phyloP scores from a whole-genome alignment of 371 early-diverging fungal species.

The Circinella umbellata region DNA sequence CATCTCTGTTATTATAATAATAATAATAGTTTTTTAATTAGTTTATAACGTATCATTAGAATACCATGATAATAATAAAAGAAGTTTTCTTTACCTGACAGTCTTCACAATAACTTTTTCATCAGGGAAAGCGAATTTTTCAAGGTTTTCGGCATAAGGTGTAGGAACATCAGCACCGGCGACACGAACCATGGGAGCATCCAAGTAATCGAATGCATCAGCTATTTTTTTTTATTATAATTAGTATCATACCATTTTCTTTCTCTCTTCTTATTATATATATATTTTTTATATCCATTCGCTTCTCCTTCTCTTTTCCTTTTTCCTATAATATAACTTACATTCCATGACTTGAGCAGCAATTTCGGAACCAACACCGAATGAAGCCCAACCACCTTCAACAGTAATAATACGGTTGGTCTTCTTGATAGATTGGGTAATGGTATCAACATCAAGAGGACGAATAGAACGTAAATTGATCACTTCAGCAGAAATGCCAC shows the following conservation, averaged over 20 bases:
- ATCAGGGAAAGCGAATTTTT: slow-evolving; percentile 90
- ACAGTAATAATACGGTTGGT: slow-evolving; percentile 98
- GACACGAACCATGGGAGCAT: slow-evolving; percentile 95
- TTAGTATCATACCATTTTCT: too few relatives aligned
- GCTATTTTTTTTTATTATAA: too few relatives aligned
- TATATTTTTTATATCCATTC: too few relatives aligned
- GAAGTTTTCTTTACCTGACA: slow-evolving; percentile 34
- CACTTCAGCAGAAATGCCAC: slow-evolving; percentile 88
- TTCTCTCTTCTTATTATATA: too few relatives aligned
- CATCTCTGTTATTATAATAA: slow-evolving; percentile 11
- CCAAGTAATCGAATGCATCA: slow-evolving; percentile 95
- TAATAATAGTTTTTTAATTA: background rate
- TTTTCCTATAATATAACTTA: slow-evolving; percentile 25
- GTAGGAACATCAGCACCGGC: slow-evolving; percentile 99
- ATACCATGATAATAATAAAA: background rate
- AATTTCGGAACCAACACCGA: slow-evolving; percentile 98
- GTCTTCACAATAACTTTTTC: slow-evolving; percentile 83
- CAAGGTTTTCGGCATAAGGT: slow-evolving; percentile 98
- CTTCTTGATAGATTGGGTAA: slow-evolving; percentile 95
- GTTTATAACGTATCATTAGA: background rate
- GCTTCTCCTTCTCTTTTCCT: too few relatives aligned
- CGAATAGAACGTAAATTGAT: slow-evolving; percentile 99
- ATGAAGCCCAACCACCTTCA: slow-evolving; percentile 98
- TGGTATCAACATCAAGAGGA: slow-evolving; percentile 95
- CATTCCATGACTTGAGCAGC: slow-evolving; percentile 95